A percentile compares a stretch with the other conserved stretches of the same genome.
phyloP scores from a whole-genome alignment of 2,329 filamentous ascomycete genomes.

The Fusarium odoratissimum region DNA sequence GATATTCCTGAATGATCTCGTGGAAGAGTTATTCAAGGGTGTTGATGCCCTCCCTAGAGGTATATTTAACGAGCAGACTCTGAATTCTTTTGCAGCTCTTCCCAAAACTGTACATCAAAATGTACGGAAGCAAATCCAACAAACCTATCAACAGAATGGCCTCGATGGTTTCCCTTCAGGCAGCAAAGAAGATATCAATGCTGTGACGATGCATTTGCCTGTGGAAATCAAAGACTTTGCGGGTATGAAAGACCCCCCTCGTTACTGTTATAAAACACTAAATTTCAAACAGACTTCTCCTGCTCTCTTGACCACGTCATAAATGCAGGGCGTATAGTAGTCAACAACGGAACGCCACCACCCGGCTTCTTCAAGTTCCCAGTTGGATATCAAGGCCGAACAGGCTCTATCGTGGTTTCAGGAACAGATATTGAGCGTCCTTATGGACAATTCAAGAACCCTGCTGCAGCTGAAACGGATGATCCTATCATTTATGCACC shows the following conservation, averaged over 20 bases:
- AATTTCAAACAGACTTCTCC: constrained; percentile 60
- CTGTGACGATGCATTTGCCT: constrained; percentile 61
- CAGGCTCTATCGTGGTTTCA: constrained; percentile 63
- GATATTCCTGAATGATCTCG: constrained; percentile 62
- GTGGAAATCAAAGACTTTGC: constrained; percentile 66
- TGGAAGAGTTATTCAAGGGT: constrained; percentile 43
- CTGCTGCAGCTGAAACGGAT: neutral
- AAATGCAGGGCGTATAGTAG: constrained; percentile 59
- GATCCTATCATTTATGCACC: constrained; percentile 43
- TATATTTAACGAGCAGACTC: neutral
- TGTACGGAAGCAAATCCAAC: constrained; percentile 2
- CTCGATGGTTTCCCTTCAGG: constrained; percentile 11
- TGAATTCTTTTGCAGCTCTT: constrained; percentile 24
- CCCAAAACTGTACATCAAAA: neutral
- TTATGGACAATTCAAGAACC: constrained; percentile 54
- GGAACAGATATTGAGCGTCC: constrained; percentile 61
- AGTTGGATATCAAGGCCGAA: constrained; percentile 65
- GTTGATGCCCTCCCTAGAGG: constrained; percentile 37
- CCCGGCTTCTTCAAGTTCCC: constrained; percentile 61
- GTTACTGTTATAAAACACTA: neutral
- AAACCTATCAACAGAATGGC: accelerated
- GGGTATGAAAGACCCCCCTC: constrained; percentile 7
- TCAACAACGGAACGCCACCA: constrained; percentile 53
- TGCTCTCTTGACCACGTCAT: constrained; percentile 64
- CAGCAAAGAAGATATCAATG: constrained; percentile 25